Conservation (phyloP, 257 asterid species). For the Solanum etuberosum region DNA sequence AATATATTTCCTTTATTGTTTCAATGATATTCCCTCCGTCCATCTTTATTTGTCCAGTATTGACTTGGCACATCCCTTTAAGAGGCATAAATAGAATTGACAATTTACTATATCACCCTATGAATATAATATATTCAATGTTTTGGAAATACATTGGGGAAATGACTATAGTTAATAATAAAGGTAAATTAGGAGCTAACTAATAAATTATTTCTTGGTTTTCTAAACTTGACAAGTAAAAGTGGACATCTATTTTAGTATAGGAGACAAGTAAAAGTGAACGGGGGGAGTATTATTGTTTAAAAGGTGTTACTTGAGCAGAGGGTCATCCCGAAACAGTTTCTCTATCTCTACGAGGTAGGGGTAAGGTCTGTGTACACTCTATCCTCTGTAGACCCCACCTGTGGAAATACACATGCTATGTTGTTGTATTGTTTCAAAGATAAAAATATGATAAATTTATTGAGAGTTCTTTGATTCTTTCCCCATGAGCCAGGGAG, state of each 20-base stretch:
- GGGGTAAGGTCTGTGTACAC: neutral
- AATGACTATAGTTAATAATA: neutral
- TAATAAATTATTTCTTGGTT: neutral
- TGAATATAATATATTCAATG: neutral
- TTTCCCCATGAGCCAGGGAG: neutral
- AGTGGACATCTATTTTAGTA: neutral
- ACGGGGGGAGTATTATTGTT: neutral
- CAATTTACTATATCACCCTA: neutral
- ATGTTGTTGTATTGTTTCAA: neutral
- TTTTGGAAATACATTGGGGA: neutral
- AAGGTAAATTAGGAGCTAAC: neutral
- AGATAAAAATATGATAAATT: neutral
- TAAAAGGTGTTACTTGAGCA: neutral
- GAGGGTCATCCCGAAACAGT: neutral
- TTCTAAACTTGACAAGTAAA: neutral
- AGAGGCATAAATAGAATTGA: neutral
- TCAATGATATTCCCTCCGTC: neutral
- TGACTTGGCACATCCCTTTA: neutral
- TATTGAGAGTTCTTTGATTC: neutral
- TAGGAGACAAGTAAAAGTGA: neutral
- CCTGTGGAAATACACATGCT: neutral
- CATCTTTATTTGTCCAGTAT: neutral
- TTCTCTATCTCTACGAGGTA: neutral
- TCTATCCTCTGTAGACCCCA: neutral
- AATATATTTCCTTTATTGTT: neutral